Evolutionary conservation across 352 stramenopile genomes (phyloP), one percentile per base, ranked within the genome.

Genomic region (Globisporangium middletonii): DNA sequence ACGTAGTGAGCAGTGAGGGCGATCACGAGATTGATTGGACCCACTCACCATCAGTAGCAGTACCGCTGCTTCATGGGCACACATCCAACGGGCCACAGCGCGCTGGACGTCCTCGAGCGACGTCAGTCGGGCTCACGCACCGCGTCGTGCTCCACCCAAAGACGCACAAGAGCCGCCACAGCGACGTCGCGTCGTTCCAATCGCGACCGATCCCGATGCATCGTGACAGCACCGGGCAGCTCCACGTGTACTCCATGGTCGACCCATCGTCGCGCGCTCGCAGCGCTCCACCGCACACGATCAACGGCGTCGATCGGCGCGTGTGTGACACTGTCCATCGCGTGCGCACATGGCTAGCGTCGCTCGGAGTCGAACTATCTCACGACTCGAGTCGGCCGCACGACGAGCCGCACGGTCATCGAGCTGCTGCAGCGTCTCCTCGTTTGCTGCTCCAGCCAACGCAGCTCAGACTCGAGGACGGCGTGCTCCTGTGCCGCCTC

Each of bases 231-330:
- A 42, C 18, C 28, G 64, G 50, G 0, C 62, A 70, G 4, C 58
- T 77, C 19, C 75, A 57, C 5, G 61, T 74, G 15, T 79, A 72
- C 57, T 57, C 60, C 9, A 77, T 77, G 75, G 19, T 77, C 4
- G 72, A 78, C 44, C 71, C 68, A 28, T 59, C 42, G 26, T 62
- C 38, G 2, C 66, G 1, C 35, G 23, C 13, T 18, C 50, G 18
- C 5, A 3, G 13, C 30, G 47, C 18, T 19, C 16, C 11, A 35
- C 3, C 35, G 13, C 15, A 6, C 4, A 1, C 38, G 44, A 9
- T n/a, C 2, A 12, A 28, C 0, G 1, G 33, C 7, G 35, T 13
- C 3, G 11, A 8, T n/a, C 12, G 4, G 11, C 15, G 19, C 28
- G 16, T 19, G 15, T 2, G 42, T 26, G 27, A 28, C 6, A 15